These are phyloP conservation scores for Verticillium longisporum DNA, from an alignment of 2,329 filamentous ascomycete genomes.

Conservation along the genomic window DNA sequence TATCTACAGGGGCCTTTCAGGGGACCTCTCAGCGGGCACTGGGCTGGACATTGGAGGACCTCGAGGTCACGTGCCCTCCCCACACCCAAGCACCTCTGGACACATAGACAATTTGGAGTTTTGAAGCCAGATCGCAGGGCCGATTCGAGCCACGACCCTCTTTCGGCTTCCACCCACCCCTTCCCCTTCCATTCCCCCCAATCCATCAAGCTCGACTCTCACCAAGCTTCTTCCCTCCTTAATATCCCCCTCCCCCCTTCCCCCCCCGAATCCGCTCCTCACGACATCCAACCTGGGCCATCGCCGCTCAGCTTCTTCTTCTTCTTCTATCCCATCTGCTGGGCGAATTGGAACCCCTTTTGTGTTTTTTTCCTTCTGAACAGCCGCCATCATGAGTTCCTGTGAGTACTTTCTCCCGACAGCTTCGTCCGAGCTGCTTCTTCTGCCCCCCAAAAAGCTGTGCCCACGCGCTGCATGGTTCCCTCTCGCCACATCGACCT, in stretches of 20 bases:
- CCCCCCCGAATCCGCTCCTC: constrained; percentile 23
- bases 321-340: constrained; percentile 22
- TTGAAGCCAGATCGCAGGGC: constrained; percentile 35
- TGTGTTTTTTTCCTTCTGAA: constrained; percentile 21
- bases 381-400: constrained; percentile 45
- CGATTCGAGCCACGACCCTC: constrained; percentile 3
- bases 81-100: constrained; percentile 25
- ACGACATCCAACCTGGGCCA: constrained; percentile 8
- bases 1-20: background rate
- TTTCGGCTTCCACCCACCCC: constrained; percentile 4
- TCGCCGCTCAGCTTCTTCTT: constrained; percentile 16
- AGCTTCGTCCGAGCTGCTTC: background rate
- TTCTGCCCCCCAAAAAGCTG: background rate
- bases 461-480: background rate
- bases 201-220: constrained; percentile 15
- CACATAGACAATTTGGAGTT: constrained; percentile 34
- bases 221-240: constrained; percentile 23
- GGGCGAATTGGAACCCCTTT: constrained; percentile 27
- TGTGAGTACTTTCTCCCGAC: constrained; percentile 29
- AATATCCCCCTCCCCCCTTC: constrained; percentile 15
- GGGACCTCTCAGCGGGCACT: background rate
- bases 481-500: background rate
- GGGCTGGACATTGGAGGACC: background rate
- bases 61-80: constrained; percentile 20
- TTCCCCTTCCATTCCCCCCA: constrained; percentile 5